Conservation (phyloP, 352 stramenopile genomes). For the Pythium brachiatum region DNA sequence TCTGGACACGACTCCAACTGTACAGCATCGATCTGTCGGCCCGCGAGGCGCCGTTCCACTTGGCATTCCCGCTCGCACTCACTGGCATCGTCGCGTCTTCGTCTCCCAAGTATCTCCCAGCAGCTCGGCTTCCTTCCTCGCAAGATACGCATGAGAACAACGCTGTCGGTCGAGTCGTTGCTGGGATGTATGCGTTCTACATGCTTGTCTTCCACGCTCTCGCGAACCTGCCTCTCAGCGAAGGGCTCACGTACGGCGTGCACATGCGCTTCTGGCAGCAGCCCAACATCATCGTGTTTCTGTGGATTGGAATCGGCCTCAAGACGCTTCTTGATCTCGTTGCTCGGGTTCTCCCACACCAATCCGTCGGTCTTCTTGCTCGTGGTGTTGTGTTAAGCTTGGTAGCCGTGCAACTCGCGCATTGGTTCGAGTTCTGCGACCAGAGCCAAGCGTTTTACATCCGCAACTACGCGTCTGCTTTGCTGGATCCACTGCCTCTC, state of each 20-base stretch:
- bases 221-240: conserved; percentile 91
- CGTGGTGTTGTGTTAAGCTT: neutral
- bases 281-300: conserved; percentile 89
- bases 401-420: conserved; percentile 7
- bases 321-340: conserved; percentile 13
- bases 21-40: conserved; percentile 73
- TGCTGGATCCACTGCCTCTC: conserved; percentile 69
- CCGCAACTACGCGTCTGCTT: conserved; percentile 64
- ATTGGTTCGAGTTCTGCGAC: conserved; percentile 27
- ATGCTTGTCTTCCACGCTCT: conserved; percentile 94
- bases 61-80: conserved; percentile 37
- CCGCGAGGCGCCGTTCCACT: conserved; percentile 45
- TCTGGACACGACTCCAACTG: conserved; percentile 61
- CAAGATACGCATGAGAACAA: neutral
- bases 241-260: conserved; percentile 91
- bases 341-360: neutral
- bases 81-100: conserved; percentile 19
- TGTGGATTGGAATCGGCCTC: conserved; percentile 73
- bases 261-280: conserved; percentile 96
- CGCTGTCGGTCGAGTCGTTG: conserved; percentile 31
- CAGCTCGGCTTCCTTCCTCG: neutral
- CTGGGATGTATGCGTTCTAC: conserved; percentile 85
- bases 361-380: neutral
- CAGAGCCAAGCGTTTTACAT: conserved; percentile 51
- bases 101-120: conserved; percentile 25